A percentile compares a stretch with the other conserved stretches of the same genome.
phyloP scores from a whole-genome alignment of 2,329 filamentous ascomycete species.

The Balansia obtecta region DNA sequence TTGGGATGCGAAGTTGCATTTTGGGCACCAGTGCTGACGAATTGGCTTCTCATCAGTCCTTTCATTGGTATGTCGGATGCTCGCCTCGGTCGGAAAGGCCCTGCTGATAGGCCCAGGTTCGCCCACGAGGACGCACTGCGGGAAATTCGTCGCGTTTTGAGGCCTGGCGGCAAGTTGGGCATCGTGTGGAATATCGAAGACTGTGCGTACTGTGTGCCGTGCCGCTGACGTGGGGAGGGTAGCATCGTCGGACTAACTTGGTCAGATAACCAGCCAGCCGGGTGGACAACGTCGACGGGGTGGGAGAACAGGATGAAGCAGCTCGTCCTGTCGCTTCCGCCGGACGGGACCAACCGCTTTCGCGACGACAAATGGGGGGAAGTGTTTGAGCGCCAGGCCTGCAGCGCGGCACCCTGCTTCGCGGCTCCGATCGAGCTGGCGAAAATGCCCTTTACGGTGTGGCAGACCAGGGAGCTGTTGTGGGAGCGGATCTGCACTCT shows the following conservation, averaged over 20 bases:
- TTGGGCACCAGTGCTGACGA: no score
- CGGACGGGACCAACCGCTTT: constrained; percentile 51
- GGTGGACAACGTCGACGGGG: constrained; percentile 39
- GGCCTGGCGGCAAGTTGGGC: constrained; percentile 46
- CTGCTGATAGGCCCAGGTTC: constrained; percentile 40
- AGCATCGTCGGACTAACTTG: no score
- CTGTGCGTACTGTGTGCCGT: no score
- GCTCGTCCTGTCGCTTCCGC: constrained; percentile 37
- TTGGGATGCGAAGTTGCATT: no score
- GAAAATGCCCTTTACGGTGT: constrained; percentile 42
- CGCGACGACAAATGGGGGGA: constrained; percentile 50
- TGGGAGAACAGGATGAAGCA: constrained; percentile 54
- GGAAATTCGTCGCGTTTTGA: constrained; percentile 56
- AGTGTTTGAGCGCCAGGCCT: constrained; percentile 49
- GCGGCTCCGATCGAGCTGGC: constrained; percentile 48
- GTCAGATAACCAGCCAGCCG: constrained; percentile 49
- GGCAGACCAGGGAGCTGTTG: constrained; percentile 44
- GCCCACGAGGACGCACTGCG: constrained; percentile 47
- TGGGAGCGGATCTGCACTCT: constrained; percentile 55
- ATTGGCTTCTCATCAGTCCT: constrained; percentile 25
- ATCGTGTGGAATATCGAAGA: constrained; percentile 67
- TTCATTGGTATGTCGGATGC: constrained; percentile 38
- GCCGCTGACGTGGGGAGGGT: no score
- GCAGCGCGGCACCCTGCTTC: constrained; percentile 36
- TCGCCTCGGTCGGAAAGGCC: neutral